Base-by-base conservation (phyloP, 2,329 filamentous ascomycete species). In the Pezicula rhizophila region DNA sequence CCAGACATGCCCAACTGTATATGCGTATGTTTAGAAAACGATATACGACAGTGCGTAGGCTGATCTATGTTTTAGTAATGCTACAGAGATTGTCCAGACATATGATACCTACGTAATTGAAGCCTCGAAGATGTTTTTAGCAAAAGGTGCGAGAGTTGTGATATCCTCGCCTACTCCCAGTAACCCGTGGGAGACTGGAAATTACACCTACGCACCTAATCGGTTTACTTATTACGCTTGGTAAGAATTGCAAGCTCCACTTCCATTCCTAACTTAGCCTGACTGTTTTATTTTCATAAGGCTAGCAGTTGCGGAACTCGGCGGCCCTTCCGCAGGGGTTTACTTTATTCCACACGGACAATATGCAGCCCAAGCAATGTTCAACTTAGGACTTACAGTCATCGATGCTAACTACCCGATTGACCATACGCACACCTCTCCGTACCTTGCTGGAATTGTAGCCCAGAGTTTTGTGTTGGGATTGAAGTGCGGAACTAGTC, bases 141-240 rank as follows among this genome's bases (percentile, higher is more conserved):
- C 70, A 45, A 82, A 81, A 61, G 82, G 82, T 3, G 81, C 79
- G 2, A 73, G 70, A 17, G 80, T 85, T 37, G 70, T 86, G 40
- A 68, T 85, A 33, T 73, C 71, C 33, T 74, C 71, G 12, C 78
- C 79, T 51, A 85, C 82, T 1, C 80, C 82, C 0, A 77, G 85
- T 59, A 85, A 86, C 58, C 71, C 74, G 1, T 84, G 77, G 75
- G 79, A 84, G 58, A 68, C 66, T 1, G 79, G 79, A 0, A 67
- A 52, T 1, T 80, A 72, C 57, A 53, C 54, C 5, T 74, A 74
- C 49, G 50, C 56, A 0, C 64, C 75, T 5, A 67, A 70, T 23
- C 68, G 79, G 3, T 85, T 84, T 54, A 78, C 80, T 1, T 73
- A 62, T 5, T 83, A 80, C 57, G 47, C 56, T 12, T 55, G 47